phyloP scores from a whole-genome alignment of 2,329 filamentous ascomycete genomes.

The Colletotrichum brevisporum region DNA sequence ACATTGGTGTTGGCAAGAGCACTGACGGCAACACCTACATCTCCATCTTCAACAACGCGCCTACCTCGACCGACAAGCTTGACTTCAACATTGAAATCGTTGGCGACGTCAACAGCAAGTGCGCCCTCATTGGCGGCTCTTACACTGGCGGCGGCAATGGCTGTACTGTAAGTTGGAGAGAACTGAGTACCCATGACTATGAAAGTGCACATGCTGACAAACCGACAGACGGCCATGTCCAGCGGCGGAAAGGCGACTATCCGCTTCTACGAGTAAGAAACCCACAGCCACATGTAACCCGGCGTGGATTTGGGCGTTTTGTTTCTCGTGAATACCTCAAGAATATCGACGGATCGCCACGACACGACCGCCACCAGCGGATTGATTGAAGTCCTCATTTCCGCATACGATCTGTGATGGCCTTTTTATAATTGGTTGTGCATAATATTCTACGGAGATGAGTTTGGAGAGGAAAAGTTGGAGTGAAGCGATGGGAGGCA shows the following conservation, averaged over 20 bases:
- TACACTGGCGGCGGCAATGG: constrained; percentile 74
- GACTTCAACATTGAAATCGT: constrained; percentile 84
- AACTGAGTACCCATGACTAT: background rate
- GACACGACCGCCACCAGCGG: constrained; percentile 28
- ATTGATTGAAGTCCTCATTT: constrained; percentile 32
- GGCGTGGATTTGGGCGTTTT: constrained; percentile 39
- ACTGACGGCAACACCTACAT: constrained; percentile 78
- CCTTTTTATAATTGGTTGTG: constrained; percentile 38
- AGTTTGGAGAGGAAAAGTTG: constrained; percentile 40
- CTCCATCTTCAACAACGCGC: constrained; percentile 87
- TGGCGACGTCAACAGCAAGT: constrained; percentile 72
- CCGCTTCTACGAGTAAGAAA: constrained; percentile 56
- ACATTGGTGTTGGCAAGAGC: constrained; percentile 84
- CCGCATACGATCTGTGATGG: constrained; percentile 39
- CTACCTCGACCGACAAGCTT: constrained; percentile 78
- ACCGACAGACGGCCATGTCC: constrained; percentile 58
- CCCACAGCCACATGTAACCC: constrained; percentile 42
- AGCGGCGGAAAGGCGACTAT: constrained; percentile 58
- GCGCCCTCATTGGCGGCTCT: constrained; percentile 75
- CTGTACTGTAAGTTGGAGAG: constrained; percentile 80
- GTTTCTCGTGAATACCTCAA: constrained; percentile 44
- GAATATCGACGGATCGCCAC: constrained; percentile 36
- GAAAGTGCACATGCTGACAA: background rate
- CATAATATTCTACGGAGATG: constrained; percentile 37
- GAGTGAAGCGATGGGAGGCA: constrained; percentile 12